phyloP scores from a whole-genome alignment of 2,329 filamentous ascomycete species.

The Penicillium occitanis region DNA sequence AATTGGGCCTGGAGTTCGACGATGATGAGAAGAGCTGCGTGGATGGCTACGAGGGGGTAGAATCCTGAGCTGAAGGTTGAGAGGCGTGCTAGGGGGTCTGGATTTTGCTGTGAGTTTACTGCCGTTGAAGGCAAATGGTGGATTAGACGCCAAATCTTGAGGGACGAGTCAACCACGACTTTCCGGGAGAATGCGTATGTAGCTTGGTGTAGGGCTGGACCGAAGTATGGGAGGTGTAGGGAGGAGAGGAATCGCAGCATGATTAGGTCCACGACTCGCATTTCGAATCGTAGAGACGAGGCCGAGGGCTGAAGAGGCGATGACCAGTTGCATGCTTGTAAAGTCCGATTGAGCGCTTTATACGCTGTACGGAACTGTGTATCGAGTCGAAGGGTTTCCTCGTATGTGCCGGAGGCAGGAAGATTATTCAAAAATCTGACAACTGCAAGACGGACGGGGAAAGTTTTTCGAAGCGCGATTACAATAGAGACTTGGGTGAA shows the following conservation, averaged over 20 bases:
- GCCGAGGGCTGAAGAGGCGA: background rate
- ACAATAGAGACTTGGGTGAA: constrained; percentile 40
- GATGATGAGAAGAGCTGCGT: constrained; percentile 27
- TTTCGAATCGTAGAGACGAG: constrained; percentile 23
- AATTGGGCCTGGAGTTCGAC: constrained; percentile 31
- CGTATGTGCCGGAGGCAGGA: constrained; percentile 19
- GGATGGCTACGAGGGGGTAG: constrained; percentile 25
- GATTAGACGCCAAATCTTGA: constrained; percentile 49
- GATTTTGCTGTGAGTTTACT: background rate
- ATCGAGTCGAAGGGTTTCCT: constrained; percentile 29
- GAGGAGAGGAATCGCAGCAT: constrained; percentile 31
- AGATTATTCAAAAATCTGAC: constrained; percentile 32
- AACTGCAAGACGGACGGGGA: constrained; percentile 40
- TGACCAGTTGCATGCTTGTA: constrained; percentile 23
- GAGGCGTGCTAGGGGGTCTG: constrained; percentile 42
- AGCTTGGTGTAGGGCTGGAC: constrained; percentile 2
- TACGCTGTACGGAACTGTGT: constrained; percentile 49
- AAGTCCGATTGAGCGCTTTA: constrained; percentile 39
- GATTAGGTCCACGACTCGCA: constrained; percentile 29
- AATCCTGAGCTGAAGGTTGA: constrained; percentile 38
- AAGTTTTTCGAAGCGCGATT: constrained; percentile 38
- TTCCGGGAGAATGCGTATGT: constrained; percentile 52
- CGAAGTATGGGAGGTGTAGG: constrained; percentile 32
- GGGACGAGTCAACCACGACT: constrained; percentile 49
- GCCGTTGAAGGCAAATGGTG: constrained; percentile 32